Evolutionary conservation across 495 filamentous ascomycete species (phyloP).

Genomic region (Neurospora sp.): DNA sequence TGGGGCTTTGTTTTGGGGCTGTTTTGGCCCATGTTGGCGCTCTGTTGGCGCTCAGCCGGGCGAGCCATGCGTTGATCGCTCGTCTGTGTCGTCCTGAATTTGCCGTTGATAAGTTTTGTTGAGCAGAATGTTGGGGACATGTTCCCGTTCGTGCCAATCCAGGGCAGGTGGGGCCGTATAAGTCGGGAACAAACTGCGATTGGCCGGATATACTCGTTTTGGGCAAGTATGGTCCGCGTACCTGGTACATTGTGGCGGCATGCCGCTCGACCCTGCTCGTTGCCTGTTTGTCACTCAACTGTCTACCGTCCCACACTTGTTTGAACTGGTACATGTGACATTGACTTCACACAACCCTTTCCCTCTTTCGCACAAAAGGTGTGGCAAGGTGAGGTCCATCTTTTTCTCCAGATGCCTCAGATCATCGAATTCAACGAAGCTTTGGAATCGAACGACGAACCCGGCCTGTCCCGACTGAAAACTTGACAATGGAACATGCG

Average conservation of each 20-base stretch:
- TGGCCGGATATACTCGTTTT: not conserved
- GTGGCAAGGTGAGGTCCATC: not conserved
- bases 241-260: not conserved
- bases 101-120: conserved; percentile 21
- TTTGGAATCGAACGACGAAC: not conserved
- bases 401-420: not conserved
- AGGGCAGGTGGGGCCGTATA: not conserved
- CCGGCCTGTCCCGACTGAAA: not conserved
- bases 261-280: not conserved
- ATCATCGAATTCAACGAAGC: not conserved
- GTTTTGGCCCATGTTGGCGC: not conserved
- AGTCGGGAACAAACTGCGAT: not conserved
- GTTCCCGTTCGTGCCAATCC: not conserved
- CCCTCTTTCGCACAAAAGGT: not conserved
- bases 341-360: not conserved
- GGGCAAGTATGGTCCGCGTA: not conserved
- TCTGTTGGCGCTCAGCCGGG: not conserved
- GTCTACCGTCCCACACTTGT: not conserved
- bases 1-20: not conserved
- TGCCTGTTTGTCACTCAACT: not conserved
- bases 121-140: conserved; percentile 27
- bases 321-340: not conserved
- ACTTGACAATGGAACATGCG: not conserved
- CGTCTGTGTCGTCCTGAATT: conserved; percentile 7
- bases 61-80: not conserved